Evolutionary conservation across 192 early-diverging fungal species (phyloP).

Genomic region (Rhizoclosmatium sp.): DNA sequence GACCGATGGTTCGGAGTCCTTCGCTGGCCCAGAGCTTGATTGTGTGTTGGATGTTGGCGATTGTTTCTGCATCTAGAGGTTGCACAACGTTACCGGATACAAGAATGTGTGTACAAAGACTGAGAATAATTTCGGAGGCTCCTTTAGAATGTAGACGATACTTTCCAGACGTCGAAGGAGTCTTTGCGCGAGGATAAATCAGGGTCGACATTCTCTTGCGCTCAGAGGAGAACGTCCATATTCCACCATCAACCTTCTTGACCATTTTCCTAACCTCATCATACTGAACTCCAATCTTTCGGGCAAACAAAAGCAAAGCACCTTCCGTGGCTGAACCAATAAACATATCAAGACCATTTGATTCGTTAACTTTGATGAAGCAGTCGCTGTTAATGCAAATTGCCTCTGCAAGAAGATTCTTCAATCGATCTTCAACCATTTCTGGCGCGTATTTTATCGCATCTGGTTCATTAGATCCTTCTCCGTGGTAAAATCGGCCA

Average conservation of each 20-base stretch:
- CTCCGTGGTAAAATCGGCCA: constrained; percentile 56
- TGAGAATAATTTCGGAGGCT: constrained; percentile 64
- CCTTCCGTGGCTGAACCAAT: constrained; percentile 69
- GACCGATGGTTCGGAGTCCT: constrained; percentile 61
- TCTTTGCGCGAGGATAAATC: constrained; percentile 36
- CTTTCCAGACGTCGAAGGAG: constrained; percentile 14
- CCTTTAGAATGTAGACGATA: constrained; percentile 66
- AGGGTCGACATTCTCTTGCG: constrained; percentile 67
- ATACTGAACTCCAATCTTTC: constrained; percentile 58
- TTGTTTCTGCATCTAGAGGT: constrained; percentile 30
- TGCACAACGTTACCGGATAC: constrained; percentile 38
- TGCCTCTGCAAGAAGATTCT: constrained; percentile 51
- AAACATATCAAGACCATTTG: constrained; percentile 50
- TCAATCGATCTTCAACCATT: constrained; percentile 45
- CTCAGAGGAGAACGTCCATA: constrained; percentile 65
- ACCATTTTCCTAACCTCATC: constrained; percentile 45
- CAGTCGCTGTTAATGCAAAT: constrained; percentile 64
- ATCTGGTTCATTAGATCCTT: constrained; percentile 60
- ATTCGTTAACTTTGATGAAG: constrained; percentile 61
- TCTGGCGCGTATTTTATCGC: constrained; percentile 44
- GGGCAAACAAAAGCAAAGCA: constrained; percentile 57
- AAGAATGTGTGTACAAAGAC: constrained; percentile 60
- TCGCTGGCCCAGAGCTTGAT: constrained; percentile 67
- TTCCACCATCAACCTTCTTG: constrained; percentile 59
- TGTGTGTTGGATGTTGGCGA: constrained; percentile 42